Conservation (phyloP, 768 basidiomycete genomes). For the Russula emetica region DNA sequence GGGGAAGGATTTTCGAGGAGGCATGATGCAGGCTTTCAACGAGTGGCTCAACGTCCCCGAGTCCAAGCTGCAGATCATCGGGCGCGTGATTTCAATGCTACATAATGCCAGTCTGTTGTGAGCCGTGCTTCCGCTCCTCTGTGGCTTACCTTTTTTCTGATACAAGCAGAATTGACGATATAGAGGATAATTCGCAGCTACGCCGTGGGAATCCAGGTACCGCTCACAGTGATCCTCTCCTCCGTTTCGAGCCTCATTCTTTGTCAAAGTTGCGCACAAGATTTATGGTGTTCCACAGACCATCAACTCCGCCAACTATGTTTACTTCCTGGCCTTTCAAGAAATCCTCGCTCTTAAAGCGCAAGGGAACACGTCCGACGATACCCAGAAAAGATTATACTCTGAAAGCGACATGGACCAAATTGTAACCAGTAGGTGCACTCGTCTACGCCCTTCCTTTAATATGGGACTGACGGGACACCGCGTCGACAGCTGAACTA, state of each 20-base stretch:
- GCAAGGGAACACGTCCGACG: constrained; percentile 29
- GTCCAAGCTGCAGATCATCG: constrained; percentile 66
- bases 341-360: constrained; percentile 60
- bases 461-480: not conserved
- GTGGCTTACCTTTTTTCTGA: not conserved
- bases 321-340: constrained; percentile 90
- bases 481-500: constrained; percentile 29
- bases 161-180: constrained; percentile 78
- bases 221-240: not conserved
- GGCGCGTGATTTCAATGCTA: constrained; percentile 84
- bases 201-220: constrained; percentile 78
- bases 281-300: constrained; percentile 97
- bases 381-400: constrained; percentile 27
- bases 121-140: constrained; percentile 27
- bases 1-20: constrained; percentile 87
- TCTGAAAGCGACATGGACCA: constrained; percentile 52
- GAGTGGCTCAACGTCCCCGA: constrained; percentile 80
- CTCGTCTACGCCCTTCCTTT: not conserved
- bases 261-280: constrained; percentile 74
- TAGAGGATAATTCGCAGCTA: constrained; percentile 86
- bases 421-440: constrained; percentile 65
- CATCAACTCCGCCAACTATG: constrained; percentile 95
- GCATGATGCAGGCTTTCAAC: constrained; percentile 92
- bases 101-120: constrained; percentile 92
- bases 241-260: not conserved